Base-by-base conservation (phyloP, 2,329 filamentous ascomycete genomes). In the Fusarium siculi region DNA sequence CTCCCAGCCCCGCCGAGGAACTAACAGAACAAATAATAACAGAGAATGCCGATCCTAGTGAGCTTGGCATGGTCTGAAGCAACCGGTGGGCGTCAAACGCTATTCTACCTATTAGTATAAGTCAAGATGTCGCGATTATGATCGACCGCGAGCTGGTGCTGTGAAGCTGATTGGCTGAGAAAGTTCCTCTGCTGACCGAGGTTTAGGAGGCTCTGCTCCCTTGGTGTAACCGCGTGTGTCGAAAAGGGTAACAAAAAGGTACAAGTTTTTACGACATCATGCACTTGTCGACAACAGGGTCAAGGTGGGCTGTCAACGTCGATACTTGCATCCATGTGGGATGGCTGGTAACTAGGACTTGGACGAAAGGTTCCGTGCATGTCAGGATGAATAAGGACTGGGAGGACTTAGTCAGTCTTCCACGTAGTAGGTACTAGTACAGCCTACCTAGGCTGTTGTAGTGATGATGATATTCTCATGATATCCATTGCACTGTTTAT, bases 101-200 rank as follows among this genome's bases (percentile, higher is more conserved):
- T 34, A 23, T 39, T 53, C 34, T 39, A 47, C 44, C 44, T 47
- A 28, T 28, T 47, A 21, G 34, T 53, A 16, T 19, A 53, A 53
- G 34, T 21, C 34, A 36, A 53, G 28, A n/a, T 64, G 9, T 58
- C 34, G 40, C 40, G 40, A 57, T 47, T 49, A 43, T 53, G 53
- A 63, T 54, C 57, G 32, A 21, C 49, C 63, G 42, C 23, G 39
- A 37, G 32, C 16, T 19, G 12, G 37, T 39, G 5, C 30, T 10
- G 49, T 21, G 23, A 30, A 34, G 39, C 47, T 78, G 73, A 80
- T 80, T 80, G 79, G 79, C 54, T n/a, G 52, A 72, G 43, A 79
- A 80, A 80, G 79, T 80, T 80, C 77, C 76, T 46, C 54, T 30
- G 18, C 16, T 54, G 25, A 42, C 44, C 44, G 23, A 36, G 23